Evolutionary conservation across 192 early-diverging fungal species (phyloP), one percentile per base, ranked within the genome.

Genomic region (Coemansia aciculifera): DNA sequence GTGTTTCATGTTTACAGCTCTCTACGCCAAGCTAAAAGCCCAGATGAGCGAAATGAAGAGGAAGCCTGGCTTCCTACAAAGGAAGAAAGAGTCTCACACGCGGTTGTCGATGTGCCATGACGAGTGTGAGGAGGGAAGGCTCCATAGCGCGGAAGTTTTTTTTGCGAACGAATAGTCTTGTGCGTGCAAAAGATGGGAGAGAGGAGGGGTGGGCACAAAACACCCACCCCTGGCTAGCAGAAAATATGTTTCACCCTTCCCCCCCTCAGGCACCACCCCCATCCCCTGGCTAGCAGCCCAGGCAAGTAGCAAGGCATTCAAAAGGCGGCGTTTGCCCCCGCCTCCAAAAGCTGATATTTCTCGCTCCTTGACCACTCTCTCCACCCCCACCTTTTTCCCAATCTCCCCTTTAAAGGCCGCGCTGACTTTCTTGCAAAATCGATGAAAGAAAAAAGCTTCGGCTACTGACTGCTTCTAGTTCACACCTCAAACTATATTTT

Each of bases 301-400:
- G 46, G 46, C 19, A 48, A 48, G 39, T 40, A 40, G 39, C 46
- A 9, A 21, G 46, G 46, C 31, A 57, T 57, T 57, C 27, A 57
- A 57, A 57, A 31, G 54, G 54, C 54, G 54, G 54, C 54, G 54
- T 32, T 57, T 57, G 54, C 54, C 51, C 54, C 29, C 29, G 29
- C 54, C 54, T 31, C 29, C 54, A 57, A 17, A 57, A 27, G n/a
- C 54, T 57, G 46, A 6, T 19, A 48, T 48, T 21, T 48, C 46
- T 57, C 4, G 27, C 29, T 57, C 54, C 31, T 57, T 57, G 54
- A 57, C 54, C 29, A 57, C 54, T 54, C 54, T 17, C 27, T n/a
- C 17, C 54, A 29, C 15, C 29, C 12, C 29, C 48, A 23, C 48
- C 5, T 57, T n/a, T 32, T 32, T 57, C 29, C 27, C 5, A 32